phyloP scores from a whole-genome alignment of 2,329 filamentous ascomycete species.

The Apiospora hydei region DNA sequence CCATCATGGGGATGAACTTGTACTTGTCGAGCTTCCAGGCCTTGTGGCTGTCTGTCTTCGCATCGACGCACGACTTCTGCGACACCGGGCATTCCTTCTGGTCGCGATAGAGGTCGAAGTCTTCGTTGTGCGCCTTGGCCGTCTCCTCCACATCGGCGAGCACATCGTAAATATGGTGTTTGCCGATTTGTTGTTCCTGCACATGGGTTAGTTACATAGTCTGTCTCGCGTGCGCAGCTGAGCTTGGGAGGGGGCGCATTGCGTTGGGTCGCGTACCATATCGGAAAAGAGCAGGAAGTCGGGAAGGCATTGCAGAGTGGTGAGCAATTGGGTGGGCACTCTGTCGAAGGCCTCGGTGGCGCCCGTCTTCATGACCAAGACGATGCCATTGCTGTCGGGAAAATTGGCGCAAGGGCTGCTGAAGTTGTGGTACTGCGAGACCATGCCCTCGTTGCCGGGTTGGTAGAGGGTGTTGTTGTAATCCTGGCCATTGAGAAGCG shows the following conservation, averaged over 20 bases:
- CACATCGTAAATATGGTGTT: constrained; percentile 50
- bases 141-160: constrained; percentile 46
- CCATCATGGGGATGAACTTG: constrained; percentile 66
- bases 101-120: constrained; percentile 54
- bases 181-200: constrained; percentile 58
- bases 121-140: constrained; percentile 47
- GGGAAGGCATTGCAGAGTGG: constrained; percentile 59
- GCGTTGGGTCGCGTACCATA: constrained; percentile 43
- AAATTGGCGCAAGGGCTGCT: constrained; percentile 49
- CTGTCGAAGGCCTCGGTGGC: constrained; percentile 62
- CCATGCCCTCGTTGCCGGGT: constrained; percentile 43
- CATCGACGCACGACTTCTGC: constrained; percentile 52
- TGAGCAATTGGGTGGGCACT: constrained; percentile 63
- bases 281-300: constrained; percentile 67
- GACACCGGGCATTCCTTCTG: constrained; percentile 55
- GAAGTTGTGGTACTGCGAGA: constrained; percentile 47
- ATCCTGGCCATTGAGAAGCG: constrained; percentile 38
- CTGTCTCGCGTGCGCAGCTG: not conserved
- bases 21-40: constrained; percentile 67
- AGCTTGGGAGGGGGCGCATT: constrained; percentile 30
- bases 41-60: constrained; percentile 41
- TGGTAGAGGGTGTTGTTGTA: constrained; percentile 51
- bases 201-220: not conserved
- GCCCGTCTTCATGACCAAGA: constrained; percentile 66
- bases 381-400: constrained; percentile 51